Percentiles rank a stretch among this genome's conserved stretches.
Evolutionary conservation across 1,139 yeast genomes (phyloP).

Genomic region (Diutina ranongensis): DNA sequence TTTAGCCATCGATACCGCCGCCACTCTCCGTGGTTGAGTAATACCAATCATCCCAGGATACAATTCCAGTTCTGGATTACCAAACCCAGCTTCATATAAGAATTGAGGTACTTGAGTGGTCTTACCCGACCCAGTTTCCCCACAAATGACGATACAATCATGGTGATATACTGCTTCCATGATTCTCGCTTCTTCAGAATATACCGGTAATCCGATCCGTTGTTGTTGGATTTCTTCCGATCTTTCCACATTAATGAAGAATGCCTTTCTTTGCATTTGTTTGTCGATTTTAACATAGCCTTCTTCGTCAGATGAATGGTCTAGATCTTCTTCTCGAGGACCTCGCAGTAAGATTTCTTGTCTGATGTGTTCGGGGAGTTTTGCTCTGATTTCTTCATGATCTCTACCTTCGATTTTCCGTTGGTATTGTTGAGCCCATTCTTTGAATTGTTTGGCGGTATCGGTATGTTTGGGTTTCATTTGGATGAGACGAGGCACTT

Average conservation of each 20-base stretch:
- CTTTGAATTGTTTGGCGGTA: slow-evolving; percentile 37
- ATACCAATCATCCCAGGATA: slow-evolving; percentile 47
- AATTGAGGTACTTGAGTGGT: slow-evolving; percentile 90
- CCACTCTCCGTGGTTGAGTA: slow-evolving; percentile 13
- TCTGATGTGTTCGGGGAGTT: slow-evolving; percentile 27
- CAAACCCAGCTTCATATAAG: slow-evolving; percentile 44
- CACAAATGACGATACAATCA: slow-evolving; percentile 85
- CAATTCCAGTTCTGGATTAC: slow-evolving; percentile 25
- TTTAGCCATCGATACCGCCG: slow-evolving; percentile 94
- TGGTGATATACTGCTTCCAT: slow-evolving; percentile 96
- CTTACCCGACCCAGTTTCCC: slow-evolving; percentile 66
- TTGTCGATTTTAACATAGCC: slow-evolving; percentile 46
- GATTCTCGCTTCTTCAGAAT: slow-evolving; percentile 79
- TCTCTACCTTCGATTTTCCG: slow-evolving; percentile 48
- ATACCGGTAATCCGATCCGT: slow-evolving; percentile 75
- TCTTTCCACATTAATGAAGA: slow-evolving; percentile 58
- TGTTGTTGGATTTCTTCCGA: slow-evolving; percentile 50
- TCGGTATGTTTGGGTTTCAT: slow-evolving; percentile 32
- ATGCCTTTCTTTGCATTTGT: slow-evolving; percentile 46
- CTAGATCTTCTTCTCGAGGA: slow-evolving; percentile 39
- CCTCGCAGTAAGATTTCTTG: slow-evolving; percentile 26
- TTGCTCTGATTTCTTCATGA: slow-evolving; percentile 16
- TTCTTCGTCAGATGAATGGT: slow-evolving; percentile 52
- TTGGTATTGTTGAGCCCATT: slow-evolving; percentile 50
- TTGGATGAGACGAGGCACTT: slow-evolving; percentile 23